Evolutionary conservation across 2,329 filamentous ascomycete genomes (phyloP).

Genomic region (Cercospora brassicicola): DNA sequence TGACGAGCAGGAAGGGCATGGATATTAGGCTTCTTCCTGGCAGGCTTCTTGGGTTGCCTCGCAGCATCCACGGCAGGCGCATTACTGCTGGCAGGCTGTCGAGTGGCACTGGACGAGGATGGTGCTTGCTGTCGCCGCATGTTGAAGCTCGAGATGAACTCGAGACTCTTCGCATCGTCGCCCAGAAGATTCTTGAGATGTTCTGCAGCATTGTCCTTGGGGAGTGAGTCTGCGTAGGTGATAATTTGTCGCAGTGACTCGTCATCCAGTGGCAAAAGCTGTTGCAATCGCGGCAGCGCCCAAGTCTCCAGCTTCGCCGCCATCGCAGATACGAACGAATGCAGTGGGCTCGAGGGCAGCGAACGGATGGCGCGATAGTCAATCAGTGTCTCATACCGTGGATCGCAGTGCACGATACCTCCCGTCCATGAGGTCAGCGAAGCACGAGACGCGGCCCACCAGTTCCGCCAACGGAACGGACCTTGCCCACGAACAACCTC

Average conservation of each 20-base stretch:
- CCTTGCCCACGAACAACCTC: not conserved
- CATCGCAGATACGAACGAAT: constrained; percentile 16
- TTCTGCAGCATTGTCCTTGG: constrained; percentile 73
- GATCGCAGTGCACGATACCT: not conserved
- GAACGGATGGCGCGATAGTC: not conserved
- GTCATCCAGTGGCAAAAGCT: constrained; percentile 80
- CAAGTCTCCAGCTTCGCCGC: constrained; percentile 44
- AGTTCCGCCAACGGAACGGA: not conserved
- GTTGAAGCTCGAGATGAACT: constrained; percentile 76
- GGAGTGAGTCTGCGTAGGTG: constrained; percentile 74
- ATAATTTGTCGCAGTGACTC: constrained; percentile 81
- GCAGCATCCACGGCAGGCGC: constrained; percentile 28
- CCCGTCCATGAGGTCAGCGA: not conserved
- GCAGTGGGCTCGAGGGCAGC: not conserved
- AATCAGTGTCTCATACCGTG: not conserved
- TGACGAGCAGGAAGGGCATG: constrained; percentile 44
- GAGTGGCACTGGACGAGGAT: constrained; percentile 6
- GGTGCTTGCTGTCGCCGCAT: constrained; percentile 53
- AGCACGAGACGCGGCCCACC: not conserved
- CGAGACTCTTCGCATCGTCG: constrained; percentile 72
- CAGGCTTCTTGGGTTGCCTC: constrained; percentile 20
- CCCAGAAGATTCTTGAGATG: constrained; percentile 88
- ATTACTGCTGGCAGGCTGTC: constrained; percentile 4
- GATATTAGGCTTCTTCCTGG: constrained; percentile 47
- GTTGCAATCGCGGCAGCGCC: constrained; percentile 70